These are phyloP conservation scores for Saprolegnia parasitica DNA, from an alignment of 352 stramenopile genomes.

Conservation along the genomic window DNA sequence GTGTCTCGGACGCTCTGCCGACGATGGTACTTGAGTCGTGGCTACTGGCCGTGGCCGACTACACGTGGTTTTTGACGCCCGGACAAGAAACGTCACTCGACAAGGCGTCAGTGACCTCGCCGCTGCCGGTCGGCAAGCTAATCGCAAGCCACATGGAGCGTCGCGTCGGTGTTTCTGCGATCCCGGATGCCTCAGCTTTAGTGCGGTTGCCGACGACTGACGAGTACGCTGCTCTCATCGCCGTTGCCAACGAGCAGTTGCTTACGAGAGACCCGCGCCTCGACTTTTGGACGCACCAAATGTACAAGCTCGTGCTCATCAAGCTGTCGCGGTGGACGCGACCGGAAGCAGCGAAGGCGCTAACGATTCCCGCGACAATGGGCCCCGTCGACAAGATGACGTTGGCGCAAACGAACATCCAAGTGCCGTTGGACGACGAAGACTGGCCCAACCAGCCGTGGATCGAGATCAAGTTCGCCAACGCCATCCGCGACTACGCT, in stretches of 20 bases:
- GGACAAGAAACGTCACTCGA: not conserved
- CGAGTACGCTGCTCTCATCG: not conserved
- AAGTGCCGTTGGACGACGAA: constrained; percentile 11
- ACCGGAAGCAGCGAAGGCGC: not conserved
- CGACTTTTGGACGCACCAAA: constrained; percentile 11
- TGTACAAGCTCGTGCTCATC: constrained; percentile 7
- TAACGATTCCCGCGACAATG: not conserved
- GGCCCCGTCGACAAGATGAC: constrained; percentile 4
- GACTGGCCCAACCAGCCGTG: constrained; percentile 2
- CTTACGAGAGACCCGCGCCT: constrained; percentile 1
- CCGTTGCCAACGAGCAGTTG: not conserved
- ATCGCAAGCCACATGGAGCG: not conserved
- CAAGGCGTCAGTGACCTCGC: not conserved
- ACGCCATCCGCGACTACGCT: not conserved
- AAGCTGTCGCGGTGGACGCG: not conserved
- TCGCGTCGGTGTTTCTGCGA: no score
- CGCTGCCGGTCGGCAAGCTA: not conserved
- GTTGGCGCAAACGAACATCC: not conserved
- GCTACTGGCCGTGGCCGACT: not conserved
- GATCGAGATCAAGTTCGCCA: not conserved
- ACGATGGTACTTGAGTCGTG: not conserved
- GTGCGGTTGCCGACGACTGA: not conserved
- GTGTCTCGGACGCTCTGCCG: not conserved
- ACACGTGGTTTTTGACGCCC: not conserved
- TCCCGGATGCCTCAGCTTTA: no score